A percentile compares a stretch with the other conserved stretches of the same genome.
These are phyloP conservation scores for Phlebiopsis gigantea DNA, from an alignment of 768 basidiomycete genomes.

Conservation along the genomic window DNA sequence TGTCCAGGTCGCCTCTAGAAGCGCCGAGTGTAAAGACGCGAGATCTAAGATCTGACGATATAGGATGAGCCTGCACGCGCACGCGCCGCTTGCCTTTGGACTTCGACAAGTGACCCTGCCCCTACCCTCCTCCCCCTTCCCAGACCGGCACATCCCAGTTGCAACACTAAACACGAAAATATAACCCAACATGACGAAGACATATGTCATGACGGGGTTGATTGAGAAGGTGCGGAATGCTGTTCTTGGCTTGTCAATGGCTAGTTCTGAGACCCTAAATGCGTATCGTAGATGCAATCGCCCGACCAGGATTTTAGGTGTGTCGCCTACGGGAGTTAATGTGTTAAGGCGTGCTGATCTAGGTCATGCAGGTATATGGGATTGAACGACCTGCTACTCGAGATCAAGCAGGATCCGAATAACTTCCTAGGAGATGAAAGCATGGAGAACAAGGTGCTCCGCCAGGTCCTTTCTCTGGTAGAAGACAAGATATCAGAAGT, in stretches of 20 bases:
- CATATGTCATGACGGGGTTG: slow-evolving; percentile 78
- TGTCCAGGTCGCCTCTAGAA: not conserved
- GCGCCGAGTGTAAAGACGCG: slow-evolving; percentile 1
- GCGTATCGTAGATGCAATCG: slow-evolving; percentile 67
- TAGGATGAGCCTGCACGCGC: not conserved
- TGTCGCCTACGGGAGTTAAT: slow-evolving; percentile 18
- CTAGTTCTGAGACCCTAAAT: slow-evolving; percentile 1
- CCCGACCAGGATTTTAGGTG: slow-evolving; percentile 89
- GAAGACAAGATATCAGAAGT: slow-evolving; percentile 97
- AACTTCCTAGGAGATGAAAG: slow-evolving; percentile 81
- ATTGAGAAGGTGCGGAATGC: slow-evolving; percentile 60
- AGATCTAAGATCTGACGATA: slow-evolving; percentile 12
- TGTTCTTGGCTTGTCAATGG: not conserved
- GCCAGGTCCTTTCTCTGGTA: slow-evolving; percentile 78
- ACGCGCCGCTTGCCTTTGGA: slow-evolving; percentile 6
- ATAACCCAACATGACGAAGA: slow-evolving; percentile 61
- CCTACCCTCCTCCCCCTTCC: slow-evolving; percentile 13
- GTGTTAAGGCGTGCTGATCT: slow-evolving; percentile 12
- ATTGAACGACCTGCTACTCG: slow-evolving; percentile 87
- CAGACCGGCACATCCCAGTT: not conserved
- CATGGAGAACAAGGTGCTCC: slow-evolving; percentile 79
- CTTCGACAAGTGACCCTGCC: slow-evolving; percentile 10
- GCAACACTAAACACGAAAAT: not conserved
- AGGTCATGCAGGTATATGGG: slow-evolving; percentile 79
- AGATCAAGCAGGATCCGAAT: slow-evolving; percentile 73